Conservation (phyloP, 2,329 filamentous ascomycete species). For the Xenoacremonium recifei region DNA sequence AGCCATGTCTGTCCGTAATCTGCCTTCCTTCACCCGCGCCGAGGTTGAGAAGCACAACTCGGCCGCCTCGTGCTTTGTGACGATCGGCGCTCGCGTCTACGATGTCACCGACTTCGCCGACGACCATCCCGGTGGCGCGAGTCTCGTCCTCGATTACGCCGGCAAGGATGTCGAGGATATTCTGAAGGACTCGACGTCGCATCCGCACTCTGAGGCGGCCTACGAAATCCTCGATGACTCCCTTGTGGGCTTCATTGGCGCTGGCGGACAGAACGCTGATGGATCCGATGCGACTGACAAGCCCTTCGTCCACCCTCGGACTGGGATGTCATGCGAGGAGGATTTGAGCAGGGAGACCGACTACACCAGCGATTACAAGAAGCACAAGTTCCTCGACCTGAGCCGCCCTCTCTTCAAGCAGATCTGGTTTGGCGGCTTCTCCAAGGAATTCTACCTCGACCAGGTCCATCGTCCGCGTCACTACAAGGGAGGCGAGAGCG, state of each 20-base stretch:
- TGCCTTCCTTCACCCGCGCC: constrained; percentile 78
- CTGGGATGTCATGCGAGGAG: constrained; percentile 86
- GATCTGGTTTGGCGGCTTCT: constrained; percentile 84
- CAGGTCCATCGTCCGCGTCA: constrained; percentile 95
- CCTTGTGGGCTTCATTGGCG: constrained; percentile 72
- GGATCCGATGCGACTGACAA: constrained; percentile 27
- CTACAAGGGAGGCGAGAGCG: constrained; percentile 89
- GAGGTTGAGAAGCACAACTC: constrained; percentile 83
- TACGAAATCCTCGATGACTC: constrained; percentile 93
- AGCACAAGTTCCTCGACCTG: constrained; percentile 91
- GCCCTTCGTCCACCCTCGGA: constrained; percentile 55
- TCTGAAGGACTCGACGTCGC: constrained; percentile 78
- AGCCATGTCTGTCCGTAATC: constrained; percentile 72
- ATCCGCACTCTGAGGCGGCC: constrained; percentile 86
- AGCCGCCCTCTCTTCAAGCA: constrained; percentile 81
- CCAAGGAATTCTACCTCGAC: constrained; percentile 93
- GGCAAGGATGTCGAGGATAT: constrained; percentile 84
- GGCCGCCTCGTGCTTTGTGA: constrained; percentile 86
- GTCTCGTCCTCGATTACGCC: constrained; percentile 85
- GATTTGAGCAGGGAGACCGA: constrained; percentile 89
- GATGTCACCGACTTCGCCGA: constrained; percentile 91
- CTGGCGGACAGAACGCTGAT: constrained; percentile 27
- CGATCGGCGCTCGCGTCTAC: constrained; percentile 85
- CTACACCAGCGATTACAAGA: constrained; percentile 70
- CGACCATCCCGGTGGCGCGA: constrained; percentile 85